Conservation (phyloP, 2,329 filamentous ascomycete genomes). For the Ophiosphaerella herpotricha region DNA sequence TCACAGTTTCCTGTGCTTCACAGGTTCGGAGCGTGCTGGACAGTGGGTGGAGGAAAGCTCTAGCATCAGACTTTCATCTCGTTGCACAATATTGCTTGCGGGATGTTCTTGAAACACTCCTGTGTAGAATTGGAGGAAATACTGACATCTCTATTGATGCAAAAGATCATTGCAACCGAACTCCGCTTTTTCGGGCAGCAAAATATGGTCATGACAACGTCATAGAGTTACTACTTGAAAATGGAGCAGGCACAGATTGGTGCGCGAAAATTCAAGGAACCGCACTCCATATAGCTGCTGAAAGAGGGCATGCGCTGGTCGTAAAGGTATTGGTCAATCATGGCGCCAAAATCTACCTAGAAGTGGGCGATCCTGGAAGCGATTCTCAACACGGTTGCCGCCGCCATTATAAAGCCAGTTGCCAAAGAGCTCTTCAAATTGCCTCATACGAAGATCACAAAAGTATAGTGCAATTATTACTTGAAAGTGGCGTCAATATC, state of each 20-base stretch:
- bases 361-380: no score
- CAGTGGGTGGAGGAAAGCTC: no score
- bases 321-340: neutral
- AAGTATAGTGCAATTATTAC: slow-evolving; percentile 4
- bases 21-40: no score
- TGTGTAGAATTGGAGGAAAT: slow-evolving; percentile 4
- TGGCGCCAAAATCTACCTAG: neutral
- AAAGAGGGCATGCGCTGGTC: neutral
- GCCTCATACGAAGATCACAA: neutral
- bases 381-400: no score
- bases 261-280: neutral
- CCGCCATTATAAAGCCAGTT: no score
- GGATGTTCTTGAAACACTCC: neutral
- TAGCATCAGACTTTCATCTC: no score
- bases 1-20: no score
- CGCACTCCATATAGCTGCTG: neutral
- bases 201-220: neutral
- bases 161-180: neutral
- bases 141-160: slow-evolving; percentile 4
- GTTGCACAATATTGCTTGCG: neutral
- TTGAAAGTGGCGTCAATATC: slow-evolving; percentile 12
- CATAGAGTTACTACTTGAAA: neutral
- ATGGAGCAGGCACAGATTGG: neutral
- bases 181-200: neutral
- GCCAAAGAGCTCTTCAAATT: neutral